Conservation (phyloP, 2,329 filamentous ascomycete species). For the Cadophora sp. region DNA sequence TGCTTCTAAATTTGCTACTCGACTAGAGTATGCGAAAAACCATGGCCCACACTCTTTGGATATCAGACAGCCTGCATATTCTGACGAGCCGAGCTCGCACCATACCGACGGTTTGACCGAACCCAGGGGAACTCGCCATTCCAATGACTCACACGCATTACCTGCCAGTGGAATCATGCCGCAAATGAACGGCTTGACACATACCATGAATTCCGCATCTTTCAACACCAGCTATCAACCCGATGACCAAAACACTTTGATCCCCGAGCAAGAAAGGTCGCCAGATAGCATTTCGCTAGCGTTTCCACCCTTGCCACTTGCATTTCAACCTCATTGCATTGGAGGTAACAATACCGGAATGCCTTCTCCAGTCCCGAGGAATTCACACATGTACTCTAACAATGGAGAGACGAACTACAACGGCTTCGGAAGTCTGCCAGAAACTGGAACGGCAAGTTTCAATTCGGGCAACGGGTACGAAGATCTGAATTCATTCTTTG, state of each 20-base stretch:
- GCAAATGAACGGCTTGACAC: not conserved
- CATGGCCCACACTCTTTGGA: slow-evolving; percentile 43
- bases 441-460: too few relatives aligned
- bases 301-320: too few relatives aligned
- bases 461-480: slow-evolving; percentile 20
- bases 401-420: too few relatives aligned
- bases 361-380: too few relatives aligned
- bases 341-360: too few relatives aligned
- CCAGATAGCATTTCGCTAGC: too few relatives aligned
- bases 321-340: too few relatives aligned
- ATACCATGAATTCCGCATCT: not conserved
- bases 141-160: too few relatives aligned
- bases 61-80: slow-evolving; percentile 47
- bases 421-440: too few relatives aligned
- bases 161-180: slow-evolving; percentile 4
- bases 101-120: not conserved
- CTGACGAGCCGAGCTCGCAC: slow-evolving; percentile 35
- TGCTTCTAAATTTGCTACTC: slow-evolving; percentile 47
- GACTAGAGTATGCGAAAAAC: slow-evolving; percentile 42
- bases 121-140: too few relatives aligned
- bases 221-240: slow-evolving; percentile 1
- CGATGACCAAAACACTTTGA: slow-evolving; percentile 24
- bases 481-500: slow-evolving; percentile 38
- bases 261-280: too few relatives aligned
- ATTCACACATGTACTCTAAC: too few relatives aligned